These are phyloP conservation scores for Pythium myriotylum DNA, from an alignment of 352 stramenopile species.

Conservation along the genomic window DNA sequence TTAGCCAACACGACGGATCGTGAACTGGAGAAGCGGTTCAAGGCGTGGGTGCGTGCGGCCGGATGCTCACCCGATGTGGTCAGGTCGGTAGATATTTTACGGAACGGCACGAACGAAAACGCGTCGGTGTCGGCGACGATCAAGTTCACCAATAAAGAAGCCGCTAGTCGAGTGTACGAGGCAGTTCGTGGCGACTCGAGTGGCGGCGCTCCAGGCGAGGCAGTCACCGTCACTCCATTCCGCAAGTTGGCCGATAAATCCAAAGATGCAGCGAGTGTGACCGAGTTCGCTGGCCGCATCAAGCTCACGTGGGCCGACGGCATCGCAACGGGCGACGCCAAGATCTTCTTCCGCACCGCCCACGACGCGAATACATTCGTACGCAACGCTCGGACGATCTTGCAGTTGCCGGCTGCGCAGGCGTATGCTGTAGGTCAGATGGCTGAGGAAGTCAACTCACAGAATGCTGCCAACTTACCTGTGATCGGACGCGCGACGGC, in stretches of 20 bases:
- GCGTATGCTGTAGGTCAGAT: constrained; percentile 7
- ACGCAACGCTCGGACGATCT: neutral
- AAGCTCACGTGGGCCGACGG: constrained; percentile 35
- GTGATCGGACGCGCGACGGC: constrained; percentile 7
- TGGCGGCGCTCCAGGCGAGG: constrained; percentile 3
- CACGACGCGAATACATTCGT: constrained; percentile 29
- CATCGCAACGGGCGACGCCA: constrained; percentile 22
- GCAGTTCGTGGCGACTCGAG: constrained; percentile 21
- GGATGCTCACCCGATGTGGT: constrained; percentile 5
- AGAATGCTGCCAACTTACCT: constrained; percentile 6
- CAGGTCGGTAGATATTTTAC: constrained; percentile 7
- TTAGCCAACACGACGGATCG: constrained; percentile 6
- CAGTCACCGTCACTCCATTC: constrained; percentile 10
- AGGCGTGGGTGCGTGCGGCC: constrained; percentile 2
- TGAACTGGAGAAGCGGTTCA: constrained; percentile 10
- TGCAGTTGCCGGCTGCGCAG: constrained; percentile 6
- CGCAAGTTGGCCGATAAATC: constrained; percentile 10
- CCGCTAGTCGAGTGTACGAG: constrained; percentile 19
- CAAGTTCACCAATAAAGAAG: constrained; percentile 20
- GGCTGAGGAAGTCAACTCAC: neutral
- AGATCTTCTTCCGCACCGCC: constrained; percentile 24
- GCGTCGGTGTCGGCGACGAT: constrained; percentile 11
- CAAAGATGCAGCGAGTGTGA: neutral
- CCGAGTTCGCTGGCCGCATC: constrained; percentile 28
- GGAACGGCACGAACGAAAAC: constrained; percentile 1